Conservation (phyloP, 2,329 filamentous ascomycete species). For the Botrytis aclada region DNA sequence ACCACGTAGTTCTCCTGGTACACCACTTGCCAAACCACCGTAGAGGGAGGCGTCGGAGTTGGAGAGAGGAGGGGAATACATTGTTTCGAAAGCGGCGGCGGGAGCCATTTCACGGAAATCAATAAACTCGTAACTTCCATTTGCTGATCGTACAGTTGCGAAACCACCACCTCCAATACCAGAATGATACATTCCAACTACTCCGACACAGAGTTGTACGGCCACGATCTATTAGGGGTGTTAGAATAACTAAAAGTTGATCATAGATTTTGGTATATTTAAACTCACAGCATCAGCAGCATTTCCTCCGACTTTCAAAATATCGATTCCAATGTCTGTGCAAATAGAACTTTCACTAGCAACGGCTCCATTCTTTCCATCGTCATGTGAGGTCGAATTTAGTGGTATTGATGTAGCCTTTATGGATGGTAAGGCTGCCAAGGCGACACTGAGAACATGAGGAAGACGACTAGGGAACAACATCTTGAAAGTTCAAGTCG, state of each 20-base stretch:
- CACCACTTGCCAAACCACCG: slow-evolving; percentile 56
- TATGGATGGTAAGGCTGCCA: slow-evolving; percentile 6
- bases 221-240: slow-evolving; percentile 45
- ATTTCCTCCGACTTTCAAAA: slow-evolving; percentile 58
- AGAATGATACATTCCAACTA: slow-evolving; percentile 53
- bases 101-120: slow-evolving; percentile 69
- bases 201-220: slow-evolving; percentile 52
- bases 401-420: neutral
- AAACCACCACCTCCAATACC: slow-evolving; percentile 68
- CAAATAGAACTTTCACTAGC: slow-evolving; percentile 69
- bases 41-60: slow-evolving; percentile 51
- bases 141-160: slow-evolving; percentile 56
- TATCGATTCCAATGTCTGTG: slow-evolving; percentile 63
- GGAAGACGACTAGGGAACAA: neutral
- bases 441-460: neutral
- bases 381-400: neutral
- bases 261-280: neutral
- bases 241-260: neutral
- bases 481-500: neutral
- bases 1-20: slow-evolving; percentile 49
- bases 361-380: slow-evolving; percentile 54
- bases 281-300: slow-evolving; percentile 49
- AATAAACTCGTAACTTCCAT: slow-evolving; percentile 63
- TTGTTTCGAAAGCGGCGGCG: slow-evolving; percentile 56
- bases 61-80: slow-evolving; percentile 54